Conservation (phyloP, 75 land plant species). For the Pinus tabuliformis region DNA sequence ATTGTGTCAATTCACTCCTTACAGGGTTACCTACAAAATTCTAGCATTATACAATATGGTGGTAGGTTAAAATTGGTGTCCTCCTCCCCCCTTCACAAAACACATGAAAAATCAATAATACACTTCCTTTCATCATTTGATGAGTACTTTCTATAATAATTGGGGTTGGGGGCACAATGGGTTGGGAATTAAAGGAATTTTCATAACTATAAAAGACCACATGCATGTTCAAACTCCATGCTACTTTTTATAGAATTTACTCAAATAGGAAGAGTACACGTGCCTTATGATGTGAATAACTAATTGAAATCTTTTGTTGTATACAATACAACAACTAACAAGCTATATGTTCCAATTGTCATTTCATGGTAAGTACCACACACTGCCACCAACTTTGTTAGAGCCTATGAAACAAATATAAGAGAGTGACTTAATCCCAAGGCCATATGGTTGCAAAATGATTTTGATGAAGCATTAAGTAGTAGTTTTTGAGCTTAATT, state of each 20-base stretch:
- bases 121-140: no score
- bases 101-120: no score
- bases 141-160: no score
- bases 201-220: not conserved
- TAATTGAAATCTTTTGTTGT: slow-evolving; percentile 99
- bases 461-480: not conserved
- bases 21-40: no score
- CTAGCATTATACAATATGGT: no score
- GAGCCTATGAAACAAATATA: slow-evolving; percentile 50
- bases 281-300: slow-evolving; percentile 30
- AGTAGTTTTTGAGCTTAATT: not conserved
- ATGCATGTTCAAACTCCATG: not conserved
- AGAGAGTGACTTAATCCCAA: not conserved
- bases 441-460: not conserved
- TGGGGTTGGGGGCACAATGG: no score
- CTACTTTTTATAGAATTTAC: not conserved
- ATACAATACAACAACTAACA: slow-evolving; percentile 93
- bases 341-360: slow-evolving; percentile 98
- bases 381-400: slow-evolving; percentile 85
- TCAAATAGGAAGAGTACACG: not conserved
- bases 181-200: no score
- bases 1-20: no score
- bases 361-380: slow-evolving; percentile 98
- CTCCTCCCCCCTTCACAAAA: no score
- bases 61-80: no score